Evolutionary conservation across 2,329 filamentous ascomycete genomes (phyloP).

Genomic region (Aspergillus alliaceus): DNA sequence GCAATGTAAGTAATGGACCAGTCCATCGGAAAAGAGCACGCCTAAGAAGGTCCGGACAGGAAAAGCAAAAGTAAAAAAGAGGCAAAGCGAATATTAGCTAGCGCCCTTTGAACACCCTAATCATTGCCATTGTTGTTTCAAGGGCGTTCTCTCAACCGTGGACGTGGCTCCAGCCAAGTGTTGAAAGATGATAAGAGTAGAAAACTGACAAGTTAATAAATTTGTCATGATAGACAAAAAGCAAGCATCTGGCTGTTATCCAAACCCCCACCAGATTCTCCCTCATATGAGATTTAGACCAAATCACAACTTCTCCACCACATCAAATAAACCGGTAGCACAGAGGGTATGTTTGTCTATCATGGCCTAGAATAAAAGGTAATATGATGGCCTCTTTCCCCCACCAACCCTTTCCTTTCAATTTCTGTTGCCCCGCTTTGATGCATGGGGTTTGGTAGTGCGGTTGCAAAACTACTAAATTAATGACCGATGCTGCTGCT

Average conservation of each 20-base stretch:
- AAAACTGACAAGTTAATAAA: too few relatives aligned
- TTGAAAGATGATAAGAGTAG: not conserved
- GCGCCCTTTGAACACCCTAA: not conserved
- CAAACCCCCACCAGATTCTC: not conserved
- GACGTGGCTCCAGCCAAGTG: not conserved
- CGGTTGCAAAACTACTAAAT: conserved; percentile 7
- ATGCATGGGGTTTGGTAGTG: conserved; percentile 1
- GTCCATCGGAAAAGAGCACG: not conserved
- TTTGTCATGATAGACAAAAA: too few relatives aligned
- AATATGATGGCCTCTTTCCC: not conserved
- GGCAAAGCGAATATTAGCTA: not conserved
- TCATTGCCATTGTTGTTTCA: not conserved
- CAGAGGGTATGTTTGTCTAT: not conserved
- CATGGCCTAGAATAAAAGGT: not conserved
- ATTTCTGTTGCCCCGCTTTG: not conserved
- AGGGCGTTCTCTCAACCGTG: not conserved
- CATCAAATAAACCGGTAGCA: not conserved
- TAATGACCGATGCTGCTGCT: conserved; percentile 8
- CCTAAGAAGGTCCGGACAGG: not conserved
- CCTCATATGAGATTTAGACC: too few relatives aligned
- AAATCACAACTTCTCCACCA: not conserved
- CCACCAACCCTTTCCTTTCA: not conserved
- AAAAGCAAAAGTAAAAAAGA: not conserved
- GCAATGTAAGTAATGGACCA: not conserved
- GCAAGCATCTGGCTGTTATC: not conserved